Evolutionary conservation across 768 basidiomycete genomes (phyloP).

Genomic region (Thelephora ganbajun): DNA sequence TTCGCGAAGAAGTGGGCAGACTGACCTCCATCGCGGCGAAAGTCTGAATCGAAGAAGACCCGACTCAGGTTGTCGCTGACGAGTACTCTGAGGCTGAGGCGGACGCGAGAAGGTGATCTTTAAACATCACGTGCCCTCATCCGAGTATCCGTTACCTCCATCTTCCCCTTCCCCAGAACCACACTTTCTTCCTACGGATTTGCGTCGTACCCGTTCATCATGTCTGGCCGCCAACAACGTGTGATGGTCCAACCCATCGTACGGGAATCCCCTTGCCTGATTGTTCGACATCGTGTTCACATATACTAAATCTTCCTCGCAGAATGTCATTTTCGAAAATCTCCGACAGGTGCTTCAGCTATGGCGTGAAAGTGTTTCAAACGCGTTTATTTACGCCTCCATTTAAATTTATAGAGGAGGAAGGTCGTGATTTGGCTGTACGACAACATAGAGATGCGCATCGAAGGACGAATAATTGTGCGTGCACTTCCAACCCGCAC

Average conservation of each 20-base stretch:
- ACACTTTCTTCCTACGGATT: slow-evolving; percentile 1
- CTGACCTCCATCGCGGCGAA: too few species aligned
- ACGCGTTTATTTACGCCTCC: slow-evolving; percentile 4
- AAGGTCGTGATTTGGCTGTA: slow-evolving; percentile 92
- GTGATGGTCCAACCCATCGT: slow-evolving; percentile 99
- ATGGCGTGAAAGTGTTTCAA: background rate
- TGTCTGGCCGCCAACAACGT: slow-evolving; percentile 88
- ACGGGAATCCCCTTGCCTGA: slow-evolving; percentile 19
- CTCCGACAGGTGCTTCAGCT: slow-evolving; percentile 54
- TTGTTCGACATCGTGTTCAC: slow-evolving; percentile 2
- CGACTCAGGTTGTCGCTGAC: too few species aligned
- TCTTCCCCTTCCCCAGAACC: background rate
- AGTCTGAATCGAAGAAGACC: too few species aligned
- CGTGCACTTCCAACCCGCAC: slow-evolving; percentile 24
- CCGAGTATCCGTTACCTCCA: slow-evolving; percentile 8
- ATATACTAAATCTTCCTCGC: slow-evolving; percentile 5
- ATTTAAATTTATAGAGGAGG: slow-evolving; percentile 36
- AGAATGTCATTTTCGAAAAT: slow-evolving; percentile 99
- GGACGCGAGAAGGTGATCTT: too few species aligned
- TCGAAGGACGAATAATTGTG: slow-evolving; percentile 93
- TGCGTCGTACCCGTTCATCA: slow-evolving; percentile 17
- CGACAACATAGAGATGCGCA: slow-evolving; percentile 92
- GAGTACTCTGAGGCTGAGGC: too few species aligned
- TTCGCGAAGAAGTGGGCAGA: too few species aligned
- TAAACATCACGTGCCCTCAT: background rate